Percentiles rank a stretch among this genome's conserved stretches.
These are phyloP conservation scores for Chionographis japonica DNA, from an alignment of 106 monocot species.

Conservation along the genomic window DNA sequence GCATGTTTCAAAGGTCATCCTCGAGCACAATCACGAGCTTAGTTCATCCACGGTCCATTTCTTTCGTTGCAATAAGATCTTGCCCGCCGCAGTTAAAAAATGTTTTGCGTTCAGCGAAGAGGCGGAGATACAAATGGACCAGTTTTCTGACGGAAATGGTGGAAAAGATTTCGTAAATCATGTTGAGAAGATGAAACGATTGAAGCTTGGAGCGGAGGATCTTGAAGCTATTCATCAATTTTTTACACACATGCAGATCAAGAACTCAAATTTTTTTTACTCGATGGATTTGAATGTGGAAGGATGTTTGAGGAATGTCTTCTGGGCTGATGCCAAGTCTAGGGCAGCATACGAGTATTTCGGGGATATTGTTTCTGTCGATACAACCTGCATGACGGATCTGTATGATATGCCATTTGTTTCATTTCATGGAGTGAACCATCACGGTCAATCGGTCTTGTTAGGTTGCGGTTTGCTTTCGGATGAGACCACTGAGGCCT, in stretches of 20 bases:
- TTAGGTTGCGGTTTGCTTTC: slow-evolving; percentile 1
- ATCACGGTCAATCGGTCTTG: neutral
- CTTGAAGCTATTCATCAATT: neutral
- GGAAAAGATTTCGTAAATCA: neutral
- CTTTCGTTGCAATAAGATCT: neutral
- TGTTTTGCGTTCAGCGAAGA: neutral
- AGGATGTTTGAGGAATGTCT: neutral
- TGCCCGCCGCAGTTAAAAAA: neutral
- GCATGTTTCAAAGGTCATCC: neutral
- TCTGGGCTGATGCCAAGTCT: neutral
- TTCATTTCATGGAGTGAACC: neutral
- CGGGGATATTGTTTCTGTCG: neutral
- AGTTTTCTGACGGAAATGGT: too few relatives aligned
- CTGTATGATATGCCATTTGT: neutral
- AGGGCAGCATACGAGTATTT: neutral
- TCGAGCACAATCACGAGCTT: slow-evolving; percentile 8
- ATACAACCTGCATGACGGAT: neutral
- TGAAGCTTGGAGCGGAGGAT: neutral
- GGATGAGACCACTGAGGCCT: neutral
- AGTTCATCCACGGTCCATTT: neutral
- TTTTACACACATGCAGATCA: neutral
- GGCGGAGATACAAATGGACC: neutral
- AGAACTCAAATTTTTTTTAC: neutral
- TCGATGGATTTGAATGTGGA: neutral
- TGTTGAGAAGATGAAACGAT: neutral